phyloP scores from a whole-genome alignment of 2,329 filamentous ascomycete genomes.

The Knufia fluminis region DNA sequence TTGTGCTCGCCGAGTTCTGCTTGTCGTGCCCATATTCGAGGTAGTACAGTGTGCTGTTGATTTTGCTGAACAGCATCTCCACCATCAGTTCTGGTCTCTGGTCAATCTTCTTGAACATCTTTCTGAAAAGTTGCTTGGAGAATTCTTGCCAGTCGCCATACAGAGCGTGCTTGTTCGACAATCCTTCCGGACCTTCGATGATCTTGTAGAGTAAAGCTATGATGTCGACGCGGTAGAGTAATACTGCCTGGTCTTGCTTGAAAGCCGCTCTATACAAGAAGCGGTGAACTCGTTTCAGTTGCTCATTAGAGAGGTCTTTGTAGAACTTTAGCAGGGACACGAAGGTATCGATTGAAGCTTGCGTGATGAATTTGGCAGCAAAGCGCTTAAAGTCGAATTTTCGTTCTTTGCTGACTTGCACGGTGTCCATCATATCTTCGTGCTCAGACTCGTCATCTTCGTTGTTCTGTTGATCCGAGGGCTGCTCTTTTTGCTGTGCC shows the following conservation, averaged over 20 bases:
- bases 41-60: slow-evolving; percentile 70
- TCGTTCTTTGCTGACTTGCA: slow-evolving; percentile 65
- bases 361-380: slow-evolving; percentile 67
- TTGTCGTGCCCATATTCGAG: slow-evolving; percentile 85
- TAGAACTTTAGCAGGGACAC: slow-evolving; percentile 71
- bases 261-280: slow-evolving; percentile 92
- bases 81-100: slow-evolving; percentile 77
- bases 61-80: slow-evolving; percentile 92
- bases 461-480: slow-evolving; percentile 27
- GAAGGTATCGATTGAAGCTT: slow-evolving; percentile 83
- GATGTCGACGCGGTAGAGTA: slow-evolving; percentile 86
- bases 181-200: slow-evolving; percentile 74
- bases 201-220: slow-evolving; percentile 80
- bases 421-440: slow-evolving; percentile 64
- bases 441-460: slow-evolving; percentile 53
- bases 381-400: slow-evolving; percentile 92
- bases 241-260: slow-evolving; percentile 82
- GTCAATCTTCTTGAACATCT: slow-evolving; percentile 73
- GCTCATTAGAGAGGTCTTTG: slow-evolving; percentile 64
- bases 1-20: slow-evolving; percentile 57
- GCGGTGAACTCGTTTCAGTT: slow-evolving; percentile 84
- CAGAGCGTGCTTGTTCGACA: slow-evolving; percentile 56
- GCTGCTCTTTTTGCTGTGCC: slow-evolving; percentile 36
- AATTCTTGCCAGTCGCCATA: slow-evolving; percentile 90
- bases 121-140: slow-evolving; percentile 70